Evolutionary conservation across 1,139 yeast species (phyloP).

Genomic region (Yamadazyma oceani): DNA sequence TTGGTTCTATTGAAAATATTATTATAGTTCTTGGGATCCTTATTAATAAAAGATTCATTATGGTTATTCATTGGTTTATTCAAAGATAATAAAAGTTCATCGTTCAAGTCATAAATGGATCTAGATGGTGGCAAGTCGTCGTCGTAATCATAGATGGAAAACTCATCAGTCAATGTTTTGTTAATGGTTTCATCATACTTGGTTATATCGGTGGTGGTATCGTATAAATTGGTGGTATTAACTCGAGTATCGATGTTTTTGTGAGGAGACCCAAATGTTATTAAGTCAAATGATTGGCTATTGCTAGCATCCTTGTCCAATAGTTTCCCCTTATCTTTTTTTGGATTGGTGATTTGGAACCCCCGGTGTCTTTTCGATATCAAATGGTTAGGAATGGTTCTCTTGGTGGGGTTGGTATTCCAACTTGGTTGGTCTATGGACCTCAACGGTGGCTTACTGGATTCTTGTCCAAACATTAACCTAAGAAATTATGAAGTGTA

Average conservation of each 20-base stretch:
- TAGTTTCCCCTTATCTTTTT: constrained; percentile 10
- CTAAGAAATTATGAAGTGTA: not conserved
- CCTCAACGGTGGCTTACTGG: not conserved
- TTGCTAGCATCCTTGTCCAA: not conserved
- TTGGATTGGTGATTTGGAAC: constrained; percentile 35
- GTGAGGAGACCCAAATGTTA: constrained; percentile 41
- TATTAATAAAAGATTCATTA: constrained; percentile 38
- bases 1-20: constrained; percentile 42
- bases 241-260: constrained; percentile 16
- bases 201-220: constrained; percentile 28
- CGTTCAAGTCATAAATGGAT: constrained; percentile 59
- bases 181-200: constrained; percentile 33
- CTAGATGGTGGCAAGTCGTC: constrained; percentile 60
- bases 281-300: constrained; percentile 28
- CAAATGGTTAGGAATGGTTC: constrained; percentile 59
- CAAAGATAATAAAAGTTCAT: constrained; percentile 35
- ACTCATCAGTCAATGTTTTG: constrained; percentile 32
- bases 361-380: constrained; percentile 46
- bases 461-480: constrained; percentile 3
- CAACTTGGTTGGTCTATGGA: constrained; percentile 39
- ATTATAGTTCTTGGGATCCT: constrained; percentile 46
- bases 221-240: constrained; percentile 19
- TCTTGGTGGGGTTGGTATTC: constrained; percentile 51
- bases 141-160: constrained; percentile 23
- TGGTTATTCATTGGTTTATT: constrained; percentile 25